A percentile compares a stretch with the other conserved stretches of the same genome.
phyloP scores from a whole-genome alignment of 345 rosid genomes.

The Raphanus sativus region DNA sequence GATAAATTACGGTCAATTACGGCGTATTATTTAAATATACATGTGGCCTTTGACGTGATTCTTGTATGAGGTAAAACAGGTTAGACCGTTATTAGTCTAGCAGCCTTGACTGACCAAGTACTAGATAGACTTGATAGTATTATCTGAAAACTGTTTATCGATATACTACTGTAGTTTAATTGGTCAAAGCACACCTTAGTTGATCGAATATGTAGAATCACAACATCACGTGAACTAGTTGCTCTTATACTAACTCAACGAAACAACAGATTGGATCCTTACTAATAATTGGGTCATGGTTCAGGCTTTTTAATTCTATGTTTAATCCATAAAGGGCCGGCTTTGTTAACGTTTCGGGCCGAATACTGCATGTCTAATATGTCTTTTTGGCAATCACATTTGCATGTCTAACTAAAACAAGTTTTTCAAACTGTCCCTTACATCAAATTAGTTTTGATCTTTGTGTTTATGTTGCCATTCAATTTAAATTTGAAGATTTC shows the following conservation, averaged over 20 bases:
- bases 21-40: not conserved
- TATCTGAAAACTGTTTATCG: not conserved
- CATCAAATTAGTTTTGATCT: not conserved
- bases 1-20: not conserved
- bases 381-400: too few relatives aligned
- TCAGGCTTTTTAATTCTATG: not conserved
- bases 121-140: not conserved
- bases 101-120: conserved; percentile 36
- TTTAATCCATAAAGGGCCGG: not conserved
- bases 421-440: not conserved
- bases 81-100: conserved; percentile 34
- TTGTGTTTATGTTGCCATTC: not conserved
- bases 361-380: not conserved
- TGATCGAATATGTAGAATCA: not conserved
- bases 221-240: not conserved
- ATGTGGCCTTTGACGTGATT: conserved; percentile 27
- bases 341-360: not conserved
- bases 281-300: not conserved
- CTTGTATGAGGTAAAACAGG: conserved; percentile 15
- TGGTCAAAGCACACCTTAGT: not conserved
- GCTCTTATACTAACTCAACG: not conserved
- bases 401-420: not conserved
- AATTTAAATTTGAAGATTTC: not conserved
- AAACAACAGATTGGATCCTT: not conserved
- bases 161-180: not conserved